A percentile compares a stretch with the other conserved stretches of the same genome.
These are phyloP conservation scores for Pseudogymnoascus sp. DNA, from an alignment of 2,329 filamentous ascomycete genomes.

Conservation along the genomic window DNA sequence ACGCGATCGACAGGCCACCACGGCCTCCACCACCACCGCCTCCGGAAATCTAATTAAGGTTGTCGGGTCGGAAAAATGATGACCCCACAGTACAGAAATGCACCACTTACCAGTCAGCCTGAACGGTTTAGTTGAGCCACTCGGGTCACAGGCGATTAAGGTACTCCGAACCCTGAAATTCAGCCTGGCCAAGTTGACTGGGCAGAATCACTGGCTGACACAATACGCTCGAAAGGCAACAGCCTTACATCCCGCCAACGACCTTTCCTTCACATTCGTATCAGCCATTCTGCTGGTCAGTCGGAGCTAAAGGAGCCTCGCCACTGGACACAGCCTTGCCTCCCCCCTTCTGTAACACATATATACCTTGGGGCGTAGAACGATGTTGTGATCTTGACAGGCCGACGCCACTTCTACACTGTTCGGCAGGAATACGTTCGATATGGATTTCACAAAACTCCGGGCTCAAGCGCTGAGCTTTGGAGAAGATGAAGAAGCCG, in stretches of 20 bases:
- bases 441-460: conserved; percentile 67
- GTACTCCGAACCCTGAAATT: not conserved
- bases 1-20: not conserved
- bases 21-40: too few species aligned
- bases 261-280: not conserved
- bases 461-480: conserved; percentile 80
- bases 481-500: conserved; percentile 88
- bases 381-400: not conserved
- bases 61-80: conserved; percentile 1
- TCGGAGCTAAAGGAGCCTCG: not conserved
- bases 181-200: not conserved
- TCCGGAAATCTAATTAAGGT: conserved; percentile 3
- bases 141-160: conserved; percentile 1
- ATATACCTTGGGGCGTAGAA: not conserved
- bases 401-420: not conserved
- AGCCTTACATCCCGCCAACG: not conserved
- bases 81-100: not conserved
- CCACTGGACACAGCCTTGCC: not conserved
- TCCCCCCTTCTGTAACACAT: not conserved
- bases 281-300: not conserved
- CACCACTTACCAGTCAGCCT: not conserved
- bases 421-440: conserved; percentile 7
- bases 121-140: not conserved
- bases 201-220: conserved; percentile 4
- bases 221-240: not conserved